phyloP scores from a whole-genome alignment of 805 yeast species.

The Debaryomyces maramus region DNA sequence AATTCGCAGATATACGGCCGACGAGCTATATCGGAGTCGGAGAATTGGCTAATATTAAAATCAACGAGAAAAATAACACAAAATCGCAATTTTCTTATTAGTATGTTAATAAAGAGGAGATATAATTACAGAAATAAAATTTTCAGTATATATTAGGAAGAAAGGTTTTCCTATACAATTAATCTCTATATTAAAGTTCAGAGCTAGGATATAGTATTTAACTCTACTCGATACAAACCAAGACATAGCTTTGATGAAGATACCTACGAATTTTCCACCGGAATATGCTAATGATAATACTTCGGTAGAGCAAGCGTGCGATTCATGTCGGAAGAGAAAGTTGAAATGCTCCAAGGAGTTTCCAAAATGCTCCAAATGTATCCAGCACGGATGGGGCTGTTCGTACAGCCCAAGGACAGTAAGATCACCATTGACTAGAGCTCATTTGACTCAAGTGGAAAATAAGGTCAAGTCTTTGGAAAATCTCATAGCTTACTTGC shows the following conservation, averaged over 20 bases:
- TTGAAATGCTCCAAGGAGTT: conserved; percentile 76
- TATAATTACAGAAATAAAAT: neutral
- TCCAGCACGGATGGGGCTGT: conserved; percentile 71
- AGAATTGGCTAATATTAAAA: neutral
- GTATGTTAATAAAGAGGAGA: neutral
- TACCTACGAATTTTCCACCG: neutral
- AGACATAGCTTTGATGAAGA: conserved; percentile 3
- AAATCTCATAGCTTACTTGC: conserved; percentile 29
- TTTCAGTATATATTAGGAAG: neutral
- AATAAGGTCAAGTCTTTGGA: conserved; percentile 35
- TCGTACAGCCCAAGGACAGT: conserved; percentile 75
- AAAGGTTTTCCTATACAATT: too few relatives aligned
- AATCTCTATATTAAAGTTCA: too few relatives aligned
- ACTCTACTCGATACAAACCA: too few relatives aligned
- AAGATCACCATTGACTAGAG: conserved; percentile 79
- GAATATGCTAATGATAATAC: neutral
- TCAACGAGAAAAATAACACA: neutral
- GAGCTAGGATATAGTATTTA: too few relatives aligned
- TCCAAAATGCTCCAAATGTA: conserved; percentile 77
- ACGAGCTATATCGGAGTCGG: neutral
- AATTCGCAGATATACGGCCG: too few relatives aligned
- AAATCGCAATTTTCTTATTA: neutral
- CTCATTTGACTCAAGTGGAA: conserved; percentile 77
- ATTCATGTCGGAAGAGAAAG: conserved; percentile 78
- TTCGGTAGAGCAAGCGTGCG: conserved; percentile 65